These are phyloP conservation scores for Populus deltoides DNA, from an alignment of 345 rosid species.

Conservation along the genomic window DNA sequence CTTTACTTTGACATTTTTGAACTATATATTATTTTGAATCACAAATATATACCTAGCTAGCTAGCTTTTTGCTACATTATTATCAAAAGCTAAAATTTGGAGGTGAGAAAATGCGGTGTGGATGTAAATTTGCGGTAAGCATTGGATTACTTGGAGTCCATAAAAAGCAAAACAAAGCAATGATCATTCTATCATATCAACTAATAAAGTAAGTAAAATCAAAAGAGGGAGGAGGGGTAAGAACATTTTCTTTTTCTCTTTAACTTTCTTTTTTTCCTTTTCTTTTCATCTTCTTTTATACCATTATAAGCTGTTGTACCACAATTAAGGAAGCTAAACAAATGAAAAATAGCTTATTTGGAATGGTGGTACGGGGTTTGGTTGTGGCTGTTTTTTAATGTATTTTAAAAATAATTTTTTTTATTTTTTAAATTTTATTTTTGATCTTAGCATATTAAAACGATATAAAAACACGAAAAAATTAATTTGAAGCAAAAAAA, in stretches of 20 bases:
- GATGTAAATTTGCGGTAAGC: too few species aligned
- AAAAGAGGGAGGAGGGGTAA: background rate
- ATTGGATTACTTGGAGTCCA: background rate
- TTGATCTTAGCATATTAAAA: too few species aligned
- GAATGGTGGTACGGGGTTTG: accelerated
- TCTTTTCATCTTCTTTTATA: constrained; percentile 3
- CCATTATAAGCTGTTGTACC: background rate
- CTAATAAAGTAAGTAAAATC: background rate
- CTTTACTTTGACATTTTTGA: background rate
- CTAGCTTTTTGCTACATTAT: background rate
- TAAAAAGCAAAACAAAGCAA: background rate
- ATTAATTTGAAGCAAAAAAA: too few species aligned
- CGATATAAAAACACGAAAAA: too few species aligned
- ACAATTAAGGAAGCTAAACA: background rate
- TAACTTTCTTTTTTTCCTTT: background rate
- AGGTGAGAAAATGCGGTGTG: background rate
- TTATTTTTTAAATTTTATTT: too few species aligned
- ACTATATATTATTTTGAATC: too few species aligned
- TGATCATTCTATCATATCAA: background rate
- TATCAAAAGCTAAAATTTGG: constrained; percentile 5
- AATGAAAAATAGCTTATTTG: background rate
- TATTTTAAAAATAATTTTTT: too few species aligned
- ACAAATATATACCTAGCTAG: background rate
- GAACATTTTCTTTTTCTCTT: background rate
- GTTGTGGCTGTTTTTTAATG: too few species aligned